Percentiles rank a stretch among this genome's conserved stretches.
Conservation (phyloP, 495 filamentous ascomycete genomes). For the Lophiotrema nucula region DNA sequence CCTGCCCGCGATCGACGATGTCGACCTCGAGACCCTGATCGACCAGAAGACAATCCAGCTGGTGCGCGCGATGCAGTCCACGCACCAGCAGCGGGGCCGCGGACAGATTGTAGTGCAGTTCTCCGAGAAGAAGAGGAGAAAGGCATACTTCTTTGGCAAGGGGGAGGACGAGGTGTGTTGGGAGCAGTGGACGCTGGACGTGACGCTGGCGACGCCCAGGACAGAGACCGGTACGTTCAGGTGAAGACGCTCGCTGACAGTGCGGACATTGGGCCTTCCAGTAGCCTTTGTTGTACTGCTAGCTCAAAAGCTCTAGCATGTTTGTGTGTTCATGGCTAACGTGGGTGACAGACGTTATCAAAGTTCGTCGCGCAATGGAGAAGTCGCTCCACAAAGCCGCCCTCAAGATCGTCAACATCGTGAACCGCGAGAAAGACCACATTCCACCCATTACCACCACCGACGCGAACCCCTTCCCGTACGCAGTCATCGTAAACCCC, state of each 20-base stretch:
- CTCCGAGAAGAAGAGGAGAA: conserved; percentile 85
- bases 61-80: conserved; percentile 56
- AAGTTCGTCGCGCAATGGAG: conserved; percentile 84
- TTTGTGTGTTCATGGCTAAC: too few relatives aligned
- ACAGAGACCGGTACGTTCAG: conserved; percentile 75
- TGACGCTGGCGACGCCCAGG: conserved; percentile 82
- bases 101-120: conserved; percentile 87
- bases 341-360: conserved; percentile 82
- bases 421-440: conserved; percentile 88
- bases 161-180: conserved; percentile 91
- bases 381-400: conserved; percentile 79
- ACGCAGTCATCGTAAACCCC: conserved; percentile 83
- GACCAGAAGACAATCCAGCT: conserved; percentile 78
- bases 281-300: too few relatives aligned
- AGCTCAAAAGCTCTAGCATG: too few relatives aligned
- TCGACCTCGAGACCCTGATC: conserved; percentile 87
- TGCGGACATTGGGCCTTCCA: too few relatives aligned
- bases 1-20: conserved; percentile 82
- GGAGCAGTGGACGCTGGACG: conserved; percentile 92
- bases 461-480: conserved; percentile 92
- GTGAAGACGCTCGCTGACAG: not conserved
- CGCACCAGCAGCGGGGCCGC: conserved; percentile 50
- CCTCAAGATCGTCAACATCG: conserved; percentile 81
- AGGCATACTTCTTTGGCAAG: conserved; percentile 64
- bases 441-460: conserved; percentile 95